Conservation (phyloP, 805 yeast species). For the Grigorovia humatica region DNA sequence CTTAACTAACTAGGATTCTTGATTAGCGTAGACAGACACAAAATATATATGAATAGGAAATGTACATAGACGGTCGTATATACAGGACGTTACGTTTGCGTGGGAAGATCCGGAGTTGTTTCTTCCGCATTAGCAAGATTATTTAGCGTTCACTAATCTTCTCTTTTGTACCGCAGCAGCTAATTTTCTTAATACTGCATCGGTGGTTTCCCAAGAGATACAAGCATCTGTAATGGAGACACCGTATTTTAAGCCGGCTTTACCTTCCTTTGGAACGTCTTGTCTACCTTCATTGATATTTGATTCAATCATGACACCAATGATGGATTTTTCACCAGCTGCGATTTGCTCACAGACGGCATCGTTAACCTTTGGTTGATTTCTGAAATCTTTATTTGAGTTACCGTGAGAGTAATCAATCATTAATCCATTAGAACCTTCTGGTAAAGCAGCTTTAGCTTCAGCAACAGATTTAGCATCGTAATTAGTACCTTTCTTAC, state of each 20-base stretch:
- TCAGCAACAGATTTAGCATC: conserved; percentile 68
- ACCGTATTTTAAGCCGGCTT: conserved; percentile 68
- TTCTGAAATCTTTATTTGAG: conserved; percentile 85
- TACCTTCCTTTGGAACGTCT: conserved; percentile 49
- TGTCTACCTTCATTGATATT: conserved; percentile 89
- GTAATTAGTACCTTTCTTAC: conserved; percentile 87
- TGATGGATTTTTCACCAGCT: conserved; percentile 66
- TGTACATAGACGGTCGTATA: background rate
- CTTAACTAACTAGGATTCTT: no score
- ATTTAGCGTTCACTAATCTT: conserved; percentile 36
- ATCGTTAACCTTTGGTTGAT: conserved; percentile 88
- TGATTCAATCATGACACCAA: conserved; percentile 95
- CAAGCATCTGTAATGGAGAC: conserved; percentile 96
- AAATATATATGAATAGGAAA: no score
- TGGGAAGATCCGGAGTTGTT: no score
- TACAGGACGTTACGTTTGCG: background rate
- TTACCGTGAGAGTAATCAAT: conserved; percentile 98
- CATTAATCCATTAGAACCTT: conserved; percentile 50
- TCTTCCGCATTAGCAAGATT: background rate
- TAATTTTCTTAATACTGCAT: conserved; percentile 61
- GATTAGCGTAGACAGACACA: background rate
- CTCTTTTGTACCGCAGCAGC: conserved; percentile 78
- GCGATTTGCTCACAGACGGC: conserved; percentile 75
- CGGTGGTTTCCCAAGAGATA: conserved; percentile 87
- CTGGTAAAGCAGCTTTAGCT: conserved; percentile 55